Percentiles rank a stretch among this genome's conserved stretches.
Evolutionary conservation across 305 asterid species (phyloP).

Genomic region (Rubia tinctorum): DNA sequence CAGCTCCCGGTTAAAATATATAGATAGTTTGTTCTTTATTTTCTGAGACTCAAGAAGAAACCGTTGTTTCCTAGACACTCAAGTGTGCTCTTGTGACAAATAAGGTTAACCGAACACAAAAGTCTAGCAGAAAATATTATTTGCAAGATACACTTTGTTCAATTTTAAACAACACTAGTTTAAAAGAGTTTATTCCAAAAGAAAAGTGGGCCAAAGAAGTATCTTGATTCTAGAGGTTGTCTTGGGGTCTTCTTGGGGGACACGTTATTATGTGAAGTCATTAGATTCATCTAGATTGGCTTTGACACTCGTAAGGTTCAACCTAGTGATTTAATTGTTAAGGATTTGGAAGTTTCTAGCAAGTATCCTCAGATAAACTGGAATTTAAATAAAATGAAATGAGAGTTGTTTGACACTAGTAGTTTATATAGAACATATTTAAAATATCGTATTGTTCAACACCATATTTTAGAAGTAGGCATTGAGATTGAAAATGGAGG

Average conservation of each 20-base stretch:
- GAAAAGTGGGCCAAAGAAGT: slow-evolving; percentile 60
- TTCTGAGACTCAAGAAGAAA: no score
- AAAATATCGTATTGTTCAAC: slow-evolving; percentile 57
- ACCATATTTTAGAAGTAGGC: slow-evolving; percentile 65
- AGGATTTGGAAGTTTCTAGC: slow-evolving; percentile 96
- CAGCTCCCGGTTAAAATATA: no score
- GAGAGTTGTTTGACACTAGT: slow-evolving; percentile 99
- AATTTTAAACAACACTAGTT: slow-evolving; percentile 37
- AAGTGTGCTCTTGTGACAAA: slow-evolving; percentile 36
- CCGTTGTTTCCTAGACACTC: slow-evolving; percentile 24
- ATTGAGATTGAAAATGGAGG: slow-evolving; percentile 81
- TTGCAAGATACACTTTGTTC: slow-evolving; percentile 30
- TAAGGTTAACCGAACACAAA: no score
- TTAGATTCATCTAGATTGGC: slow-evolving; percentile 64
- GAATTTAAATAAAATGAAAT: slow-evolving; percentile 70
- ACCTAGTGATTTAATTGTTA: slow-evolving; percentile 69
- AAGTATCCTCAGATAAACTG: slow-evolving; percentile 93
- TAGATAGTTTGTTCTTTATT: no score
- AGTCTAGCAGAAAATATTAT: slow-evolving; percentile 43
- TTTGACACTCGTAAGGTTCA: slow-evolving; percentile 85
- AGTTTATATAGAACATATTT: slow-evolving; percentile 89
- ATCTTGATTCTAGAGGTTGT: slow-evolving; percentile 79
- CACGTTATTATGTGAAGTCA: slow-evolving; percentile 59
- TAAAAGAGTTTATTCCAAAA: slow-evolving; percentile 29
- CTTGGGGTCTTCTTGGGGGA: slow-evolving; percentile 85